These are phyloP conservation scores for Bombardia bombarda DNA, from an alignment of 495 filamentous ascomycete genomes.

Conservation along the genomic window DNA sequence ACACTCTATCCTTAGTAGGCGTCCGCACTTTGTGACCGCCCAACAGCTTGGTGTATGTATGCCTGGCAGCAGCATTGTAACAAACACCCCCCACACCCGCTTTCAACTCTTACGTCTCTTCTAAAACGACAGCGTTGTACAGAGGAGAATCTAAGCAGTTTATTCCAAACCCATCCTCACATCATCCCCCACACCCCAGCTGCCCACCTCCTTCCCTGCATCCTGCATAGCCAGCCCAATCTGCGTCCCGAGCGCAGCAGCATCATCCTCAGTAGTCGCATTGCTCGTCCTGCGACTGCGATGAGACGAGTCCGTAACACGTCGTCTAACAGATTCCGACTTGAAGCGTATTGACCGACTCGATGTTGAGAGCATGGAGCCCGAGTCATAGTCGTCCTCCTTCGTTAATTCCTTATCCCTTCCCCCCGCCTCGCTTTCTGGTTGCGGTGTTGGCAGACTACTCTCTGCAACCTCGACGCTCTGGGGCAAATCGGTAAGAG, in stretches of 20 bases:
- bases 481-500: background rate
- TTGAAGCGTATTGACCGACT: conserved; percentile 19
- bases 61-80: too few species aligned
- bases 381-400: conserved; percentile 18
- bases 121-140: background rate
- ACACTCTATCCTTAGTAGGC: too few species aligned
- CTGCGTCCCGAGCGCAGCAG: conserved; percentile 18
- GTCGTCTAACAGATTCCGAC: conserved; percentile 8
- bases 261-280: conserved; percentile 19
- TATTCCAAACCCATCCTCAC: conserved; percentile 32
- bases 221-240: conserved; percentile 22
- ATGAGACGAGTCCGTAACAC: conserved; percentile 9
- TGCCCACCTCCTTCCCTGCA: conserved; percentile 17
- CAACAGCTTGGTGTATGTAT: too few species aligned
- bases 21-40: too few species aligned
- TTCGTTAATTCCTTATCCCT: conserved; percentile 5
- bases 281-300: conserved; percentile 16
- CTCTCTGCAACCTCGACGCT: background rate
- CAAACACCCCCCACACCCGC: background rate
- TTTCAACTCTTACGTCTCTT: background rate
- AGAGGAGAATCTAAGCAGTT: too few species aligned
- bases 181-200: conserved; percentile 31
- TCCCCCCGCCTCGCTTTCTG: conserved; percentile 4
- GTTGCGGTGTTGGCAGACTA: too few species aligned
- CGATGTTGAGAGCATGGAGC: conserved; percentile 22